These are phyloP conservation scores for Termitomyces bulborhizus DNA, from an alignment of 768 basidiomycete species.

Conservation along the genomic window DNA sequence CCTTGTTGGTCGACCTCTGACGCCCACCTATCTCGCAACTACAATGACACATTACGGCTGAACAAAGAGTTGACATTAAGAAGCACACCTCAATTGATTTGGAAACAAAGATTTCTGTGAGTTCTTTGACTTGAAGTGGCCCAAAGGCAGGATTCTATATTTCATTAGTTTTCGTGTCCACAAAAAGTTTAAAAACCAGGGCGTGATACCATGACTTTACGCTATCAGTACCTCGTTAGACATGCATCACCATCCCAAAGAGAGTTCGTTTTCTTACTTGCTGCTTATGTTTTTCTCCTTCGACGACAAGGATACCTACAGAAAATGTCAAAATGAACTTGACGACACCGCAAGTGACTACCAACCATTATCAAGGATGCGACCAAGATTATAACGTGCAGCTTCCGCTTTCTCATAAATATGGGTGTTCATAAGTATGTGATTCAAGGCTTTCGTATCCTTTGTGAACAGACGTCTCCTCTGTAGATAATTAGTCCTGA, in stretches of 20 bases:
- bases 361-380: conserved; percentile 36
- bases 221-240: conserved; percentile 16
- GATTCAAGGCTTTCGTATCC: conserved; percentile 57
- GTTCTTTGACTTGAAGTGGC: conserved; percentile 46
- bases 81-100: conserved; percentile 41
- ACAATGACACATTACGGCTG: not conserved
- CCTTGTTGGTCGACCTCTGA: conserved; percentile 26
- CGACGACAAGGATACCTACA: conserved; percentile 44
- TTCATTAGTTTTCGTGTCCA: not conserved
- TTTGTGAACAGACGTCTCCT: conserved; percentile 42
- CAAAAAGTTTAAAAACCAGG: not conserved
- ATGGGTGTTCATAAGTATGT: conserved; percentile 52
- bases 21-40: conserved; percentile 47
- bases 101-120: conserved; percentile 50
- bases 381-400: conserved; percentile 28
- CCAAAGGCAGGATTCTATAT: conserved; percentile 65
- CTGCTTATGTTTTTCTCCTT: conserved; percentile 39
- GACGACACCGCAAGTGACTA: not conserved
- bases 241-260: not conserved
- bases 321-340: not conserved
- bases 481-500: conserved; percentile 13
- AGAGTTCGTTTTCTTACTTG: conserved; percentile 23
- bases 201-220: conserved; percentile 36
- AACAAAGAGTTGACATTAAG: conserved; percentile 20
- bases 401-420: conserved; percentile 50